Evolutionary conservation across 2,329 filamentous ascomycete species (phyloP), one percentile per base, ranked within the genome.

Genomic region (Endothia cerciana): DNA sequence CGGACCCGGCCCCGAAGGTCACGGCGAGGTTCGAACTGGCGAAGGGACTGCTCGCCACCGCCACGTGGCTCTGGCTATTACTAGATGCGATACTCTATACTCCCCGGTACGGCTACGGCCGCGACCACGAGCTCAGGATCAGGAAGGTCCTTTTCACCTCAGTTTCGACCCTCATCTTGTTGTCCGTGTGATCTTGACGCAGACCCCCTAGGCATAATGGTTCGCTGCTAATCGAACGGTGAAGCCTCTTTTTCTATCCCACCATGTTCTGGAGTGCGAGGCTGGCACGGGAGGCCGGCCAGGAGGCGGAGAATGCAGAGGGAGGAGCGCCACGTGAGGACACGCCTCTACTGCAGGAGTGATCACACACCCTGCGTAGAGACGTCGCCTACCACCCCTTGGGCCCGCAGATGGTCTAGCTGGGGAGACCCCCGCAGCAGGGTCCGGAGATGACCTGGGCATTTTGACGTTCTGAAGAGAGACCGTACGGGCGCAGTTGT

Each of bases 211-310:
- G 19, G 6, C 25, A 4, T 15, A 13, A n/a, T 6, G 22, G 1
- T 49, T 28, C 2, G 13, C 25, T 51, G 47, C 47, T 51, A 4
- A 51, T 22, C 6, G 47, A 51, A 22, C 17, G 3, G 25, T 30
- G 47, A 51, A 51, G 47, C 47, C 15, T 51, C 25, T 51, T 51
- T 17, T 51, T 51, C 25, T 51, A 51, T 28, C 47, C 47, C 4
- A 51, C 47, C 13, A 4, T 8, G 13, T 51, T 51, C 25, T 51
- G 22, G 47, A 51, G 22, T 5, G 47, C 13, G 47, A 51, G 25
- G 25, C 25, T 28, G 25, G 47, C 47, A 25, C 47, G 47, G 5
- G 13, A 28, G 47, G 47, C 47, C 5, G 28, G 22, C 3, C 6
- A 51, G 10, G 47, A 51, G 22, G 25, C 13, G 47, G 4, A 17